Conservation (phyloP, 2,329 filamentous ascomycete species). For the Fusarium torreyae region DNA sequence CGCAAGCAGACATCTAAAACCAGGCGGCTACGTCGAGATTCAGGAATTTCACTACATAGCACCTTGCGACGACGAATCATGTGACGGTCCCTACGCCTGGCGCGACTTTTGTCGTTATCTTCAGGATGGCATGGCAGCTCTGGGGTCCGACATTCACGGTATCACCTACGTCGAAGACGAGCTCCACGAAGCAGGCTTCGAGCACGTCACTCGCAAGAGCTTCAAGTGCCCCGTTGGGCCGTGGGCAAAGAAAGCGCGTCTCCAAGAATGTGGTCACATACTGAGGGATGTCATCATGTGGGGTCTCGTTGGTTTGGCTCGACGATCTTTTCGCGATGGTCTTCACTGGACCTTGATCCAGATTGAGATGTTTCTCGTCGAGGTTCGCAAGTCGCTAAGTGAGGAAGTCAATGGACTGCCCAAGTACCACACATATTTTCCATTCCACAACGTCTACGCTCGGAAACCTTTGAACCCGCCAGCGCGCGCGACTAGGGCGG, state of each 20-base stretch:
- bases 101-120: conserved; percentile 63
- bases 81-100: conserved; percentile 62
- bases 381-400: conserved; percentile 59
- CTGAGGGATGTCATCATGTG: conserved; percentile 60
- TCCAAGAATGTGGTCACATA: conserved; percentile 63
- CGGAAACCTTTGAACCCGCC: conserved; percentile 53
- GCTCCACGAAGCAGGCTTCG: conserved; percentile 61
- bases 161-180: conserved; percentile 56
- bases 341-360: conserved; percentile 59
- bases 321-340: conserved; percentile 58
- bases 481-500: background rate
- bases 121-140: conserved; percentile 57
- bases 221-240: conserved; percentile 65
- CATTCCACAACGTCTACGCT: conserved; percentile 58
- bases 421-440: conserved; percentile 58
- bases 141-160: conserved; percentile 61
- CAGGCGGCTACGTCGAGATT: conserved; percentile 66
- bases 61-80: conserved; percentile 62
- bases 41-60: conserved; percentile 62
- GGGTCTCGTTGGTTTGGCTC: conserved; percentile 58
- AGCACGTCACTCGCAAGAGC: conserved; percentile 56
- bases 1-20: conserved; percentile 63
- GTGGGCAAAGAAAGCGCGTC: conserved; percentile 61
- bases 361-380: conserved; percentile 61
- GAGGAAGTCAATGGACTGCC: conserved; percentile 55